phyloP scores from a whole-genome alignment of 345 rosid species.

The Garcia nutans region DNA sequence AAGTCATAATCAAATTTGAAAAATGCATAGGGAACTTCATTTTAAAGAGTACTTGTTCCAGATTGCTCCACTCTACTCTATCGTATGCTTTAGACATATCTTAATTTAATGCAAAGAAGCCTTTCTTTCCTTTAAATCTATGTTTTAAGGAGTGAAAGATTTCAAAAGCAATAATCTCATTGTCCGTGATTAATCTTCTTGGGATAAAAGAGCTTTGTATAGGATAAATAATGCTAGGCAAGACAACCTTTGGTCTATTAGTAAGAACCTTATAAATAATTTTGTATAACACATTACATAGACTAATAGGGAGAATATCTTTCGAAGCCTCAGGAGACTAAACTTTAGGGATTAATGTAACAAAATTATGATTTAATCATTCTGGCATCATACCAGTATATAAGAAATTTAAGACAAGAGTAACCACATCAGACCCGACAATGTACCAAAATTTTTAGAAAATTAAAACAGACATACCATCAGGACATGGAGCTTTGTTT shows the following conservation, averaged over 20 bases:
- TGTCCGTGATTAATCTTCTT: too few species aligned
- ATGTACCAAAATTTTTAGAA: too few species aligned
- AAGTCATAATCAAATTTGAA: too few species aligned
- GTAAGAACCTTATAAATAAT: not conserved
- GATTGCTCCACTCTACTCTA: not conserved
- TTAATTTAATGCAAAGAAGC: not conserved
- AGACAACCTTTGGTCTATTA: too few species aligned
- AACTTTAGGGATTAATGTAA: not conserved
- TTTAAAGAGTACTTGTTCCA: too few species aligned
- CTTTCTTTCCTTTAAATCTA: not conserved
- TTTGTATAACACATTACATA: not conserved
- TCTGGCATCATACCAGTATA: too few species aligned
- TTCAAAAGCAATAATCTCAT: not conserved
- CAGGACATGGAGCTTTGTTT: too few species aligned
- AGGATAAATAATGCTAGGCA: not conserved
- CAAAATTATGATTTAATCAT: not conserved
- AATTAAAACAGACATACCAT: too few species aligned
- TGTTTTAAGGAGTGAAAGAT: not conserved
- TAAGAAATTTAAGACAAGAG: too few species aligned
- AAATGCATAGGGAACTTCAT: too few species aligned
- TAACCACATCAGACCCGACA: too few species aligned
- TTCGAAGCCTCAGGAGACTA: not conserved
- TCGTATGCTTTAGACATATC: not conserved
- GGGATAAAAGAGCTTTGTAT: not conserved
- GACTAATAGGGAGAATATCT: not conserved